Evolutionary conservation across 2,329 filamentous ascomycete species (phyloP).

Genomic region (Lecanicillium sp.): DNA sequence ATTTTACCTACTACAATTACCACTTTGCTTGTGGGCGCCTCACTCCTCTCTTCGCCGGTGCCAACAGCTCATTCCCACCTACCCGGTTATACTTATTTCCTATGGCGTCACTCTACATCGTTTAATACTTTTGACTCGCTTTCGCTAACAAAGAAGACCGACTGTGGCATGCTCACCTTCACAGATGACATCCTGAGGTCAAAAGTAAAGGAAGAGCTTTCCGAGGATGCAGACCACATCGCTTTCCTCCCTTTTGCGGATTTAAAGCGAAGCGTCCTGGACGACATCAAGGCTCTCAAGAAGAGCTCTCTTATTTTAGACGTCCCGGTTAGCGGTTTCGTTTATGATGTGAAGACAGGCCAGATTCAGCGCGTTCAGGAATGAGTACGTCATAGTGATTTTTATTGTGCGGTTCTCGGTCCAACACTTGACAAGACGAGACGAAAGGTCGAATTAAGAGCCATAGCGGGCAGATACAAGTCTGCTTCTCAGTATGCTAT

Average conservation of each 20-base stretch:
- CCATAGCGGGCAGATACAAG: no score
- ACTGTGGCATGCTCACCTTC: constrained; percentile 59
- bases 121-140: no score
- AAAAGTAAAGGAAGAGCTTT: constrained; percentile 52
- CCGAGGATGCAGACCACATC: constrained; percentile 39
- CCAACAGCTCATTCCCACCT: no score
- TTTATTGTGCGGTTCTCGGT: no score
- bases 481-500: no score
- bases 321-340: constrained; percentile 61
- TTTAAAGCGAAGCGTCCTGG: constrained; percentile 54
- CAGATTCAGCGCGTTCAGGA: no score
- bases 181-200: constrained; percentile 47
- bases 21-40: not conserved
- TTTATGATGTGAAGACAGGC: constrained; percentile 73
- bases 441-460: no score
- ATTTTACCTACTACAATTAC: not conserved
- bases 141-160: constrained; percentile 24
- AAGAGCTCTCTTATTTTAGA: constrained; percentile 51
- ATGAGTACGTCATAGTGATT: no score
- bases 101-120: no score
- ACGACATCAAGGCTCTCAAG: constrained; percentile 59
- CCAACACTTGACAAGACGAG: no score
- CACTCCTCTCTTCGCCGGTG: not conserved
- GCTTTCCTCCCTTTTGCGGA: constrained; percentile 62
- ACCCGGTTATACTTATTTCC: no score